Evolutionary conservation across 148 eudicot species (phyloP), one percentile per base, ranked within the genome.

Genomic region (Rhododendron griersonianum): DNA sequence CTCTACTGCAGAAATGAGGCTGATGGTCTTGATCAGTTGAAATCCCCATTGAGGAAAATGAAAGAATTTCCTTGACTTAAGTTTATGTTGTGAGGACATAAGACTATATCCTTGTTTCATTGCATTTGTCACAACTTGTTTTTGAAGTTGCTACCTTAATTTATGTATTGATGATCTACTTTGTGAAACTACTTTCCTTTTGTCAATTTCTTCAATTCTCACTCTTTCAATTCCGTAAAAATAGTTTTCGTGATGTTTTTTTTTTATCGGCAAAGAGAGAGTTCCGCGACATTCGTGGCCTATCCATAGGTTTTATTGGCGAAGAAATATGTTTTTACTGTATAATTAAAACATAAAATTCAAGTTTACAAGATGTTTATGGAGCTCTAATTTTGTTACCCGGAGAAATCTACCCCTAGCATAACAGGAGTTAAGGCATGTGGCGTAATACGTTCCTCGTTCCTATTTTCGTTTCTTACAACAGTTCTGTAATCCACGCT

Each of bases 1-100:
- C 92, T n/a, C 44, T 91, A 75, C 71, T 84, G 82, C 90, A 93
- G 88, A 88, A 88, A 48, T 90, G 88, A 87, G 67, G 28, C 7
- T 57, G 71, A 82, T 59, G 71, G n/a, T n/a, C 88, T 59, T 57
- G 11, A 55, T 16, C 57, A 51, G 75, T 44, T 9, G n/a, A 78
- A 28, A 8, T 65, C 61, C 55, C 25, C 25, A 10, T 9, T 7
- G 63, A 23, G 21, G 73, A 51, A 67, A 55, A n/a, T 76, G 51
- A 76, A 41, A 75, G 81, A 84, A 39, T 11, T 23, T 23, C 48
- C 41, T 74, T 21, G n/a, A 74, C 63, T 83, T 69, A 16, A 30
- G 53, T 67, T 10, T 71, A 75, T 84, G 80, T 74, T 83, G 14
- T 39, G 25, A 30, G 57, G 81, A 74, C 48, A 51, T 48, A 74